phyloP scores from a whole-genome alignment of 116 monocot species.

The Dioscorea cayenensis region DNA sequence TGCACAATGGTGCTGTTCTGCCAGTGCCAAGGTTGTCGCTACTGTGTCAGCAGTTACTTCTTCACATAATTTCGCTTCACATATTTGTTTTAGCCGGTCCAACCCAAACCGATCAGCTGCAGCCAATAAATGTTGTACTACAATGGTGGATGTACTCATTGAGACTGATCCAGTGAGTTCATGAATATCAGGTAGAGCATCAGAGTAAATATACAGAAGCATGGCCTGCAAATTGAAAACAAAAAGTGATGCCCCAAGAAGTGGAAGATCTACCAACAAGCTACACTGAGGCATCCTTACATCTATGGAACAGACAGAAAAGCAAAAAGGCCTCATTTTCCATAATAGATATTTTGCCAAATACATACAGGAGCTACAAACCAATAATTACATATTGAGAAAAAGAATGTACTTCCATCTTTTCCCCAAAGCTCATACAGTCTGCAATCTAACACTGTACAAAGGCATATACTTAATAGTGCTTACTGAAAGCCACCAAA shows the following conservation, averaged over 20 bases:
- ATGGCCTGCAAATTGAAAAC: slow-evolving; percentile 34
- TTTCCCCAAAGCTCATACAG: neutral
- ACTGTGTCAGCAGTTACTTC: slow-evolving; percentile 41
- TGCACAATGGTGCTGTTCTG: slow-evolving; percentile 55
- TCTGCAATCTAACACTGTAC: neutral
- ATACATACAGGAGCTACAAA: neutral
- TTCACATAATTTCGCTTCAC: slow-evolving; percentile 49
- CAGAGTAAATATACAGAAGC: slow-evolving; percentile 54
- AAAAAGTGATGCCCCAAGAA: neutral
- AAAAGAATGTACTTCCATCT: neutral
- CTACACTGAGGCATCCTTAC: neutral
- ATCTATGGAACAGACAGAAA: neutral
- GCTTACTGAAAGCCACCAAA: too few relatives aligned
- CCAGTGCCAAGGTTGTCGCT: slow-evolving; percentile 53
- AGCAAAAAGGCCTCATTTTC: neutral
- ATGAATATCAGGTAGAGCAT: slow-evolving; percentile 41
- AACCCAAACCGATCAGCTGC: slow-evolving; percentile 65
- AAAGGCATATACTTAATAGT: neutral
- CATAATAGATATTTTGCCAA: neutral
- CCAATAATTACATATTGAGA: neutral
- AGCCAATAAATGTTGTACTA: slow-evolving; percentile 58
- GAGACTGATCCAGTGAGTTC: slow-evolving; percentile 33
- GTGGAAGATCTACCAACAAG: neutral
- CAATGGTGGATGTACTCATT: slow-evolving; percentile 35
- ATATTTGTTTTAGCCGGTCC: slow-evolving; percentile 42